Base-by-base conservation (phyloP, 2,329 filamentous ascomycete genomes). In the Cordyceps cateniannulata region DNA sequence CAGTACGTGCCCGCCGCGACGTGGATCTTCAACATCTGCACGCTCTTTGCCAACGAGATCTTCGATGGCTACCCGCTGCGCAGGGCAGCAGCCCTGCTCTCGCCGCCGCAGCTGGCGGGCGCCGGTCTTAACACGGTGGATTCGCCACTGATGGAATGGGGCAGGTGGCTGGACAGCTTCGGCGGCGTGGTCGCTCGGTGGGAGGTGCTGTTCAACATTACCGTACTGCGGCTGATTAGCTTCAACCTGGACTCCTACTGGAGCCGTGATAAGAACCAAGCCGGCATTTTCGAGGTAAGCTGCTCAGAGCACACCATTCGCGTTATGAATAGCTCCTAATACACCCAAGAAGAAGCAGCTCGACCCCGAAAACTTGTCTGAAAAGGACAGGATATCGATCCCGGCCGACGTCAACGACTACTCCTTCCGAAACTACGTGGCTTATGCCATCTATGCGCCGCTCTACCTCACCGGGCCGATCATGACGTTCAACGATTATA, bases 151-250 rank as follows among this genome's bases (percentile, higher is more conserved):
- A 77, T 83, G 38, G 77, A 79, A 22, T 88, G 88, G 79, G 92
- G 86, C 8, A 77, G 79, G 48, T 89, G 84, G 78, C 77, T 98
- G 18, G 95, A 99, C 74, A 80, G 81, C 57, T 88, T 88, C 65
- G 86, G 91, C 8, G 95, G 95, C 0, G 77, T 99, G n/a, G 86
- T 96, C 71, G 81, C 88, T 0, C 84, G 93, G 62, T 99, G 95
- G 95, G 91, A 98, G 72, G 87, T 99, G n/a, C 81, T 97, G 5
- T 99, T 99, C 81, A 99, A 99, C 70, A 85, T 99, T 63, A 97
- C 93, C 3, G 88, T 98, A 27, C 78, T 99, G 60, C 87, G 95
- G 5, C 80, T 98, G 52, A 92, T 99, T 68, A 97, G 93, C 72
- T 99, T 96, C 81, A 98, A 98, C 72, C 75, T 99, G 70, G 95